Evolutionary conservation across 169 alveolate genomes (phyloP).

Genomic region (Plasmodium knowlesi): DNA sequence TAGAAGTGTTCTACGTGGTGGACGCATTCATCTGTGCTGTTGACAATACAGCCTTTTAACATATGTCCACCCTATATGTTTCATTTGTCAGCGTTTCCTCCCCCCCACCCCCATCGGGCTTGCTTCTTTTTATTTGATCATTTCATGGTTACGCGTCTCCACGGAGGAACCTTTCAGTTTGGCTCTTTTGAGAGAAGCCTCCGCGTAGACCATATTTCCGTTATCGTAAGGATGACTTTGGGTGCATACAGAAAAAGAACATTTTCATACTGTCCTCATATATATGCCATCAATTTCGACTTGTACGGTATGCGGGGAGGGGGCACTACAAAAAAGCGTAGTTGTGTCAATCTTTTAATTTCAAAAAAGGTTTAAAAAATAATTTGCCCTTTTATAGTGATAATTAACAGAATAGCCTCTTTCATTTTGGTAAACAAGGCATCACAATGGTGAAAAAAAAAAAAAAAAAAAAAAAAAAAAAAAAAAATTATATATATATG

Average conservation of each 20-base stretch:
- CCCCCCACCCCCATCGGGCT: no score
- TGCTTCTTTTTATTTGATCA: neutral
- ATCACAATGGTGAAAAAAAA: neutral
- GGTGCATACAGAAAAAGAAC: neutral
- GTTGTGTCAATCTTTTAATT: no score
- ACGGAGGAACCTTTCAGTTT: neutral
- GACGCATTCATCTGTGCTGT: neutral
- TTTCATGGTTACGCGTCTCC: neutral
- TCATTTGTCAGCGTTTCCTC: neutral
- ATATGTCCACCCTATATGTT: neutral
- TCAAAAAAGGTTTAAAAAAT: neutral
- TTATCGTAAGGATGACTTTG: neutral
- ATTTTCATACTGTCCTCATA: neutral
- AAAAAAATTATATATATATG: neutral
- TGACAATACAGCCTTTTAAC: neutral
- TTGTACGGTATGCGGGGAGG: neutral
- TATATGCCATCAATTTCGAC: neutral
- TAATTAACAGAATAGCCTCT: neutral
- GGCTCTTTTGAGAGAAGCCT: neutral
- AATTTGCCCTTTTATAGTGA: neutral
- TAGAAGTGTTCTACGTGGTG: neutral
- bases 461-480: no score
- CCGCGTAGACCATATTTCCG: neutral
- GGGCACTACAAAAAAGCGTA: neutral
- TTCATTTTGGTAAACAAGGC: neutral